phyloP scores from a whole-genome alignment of 306 rosid species.

The Abrus pulchellus region DNA sequence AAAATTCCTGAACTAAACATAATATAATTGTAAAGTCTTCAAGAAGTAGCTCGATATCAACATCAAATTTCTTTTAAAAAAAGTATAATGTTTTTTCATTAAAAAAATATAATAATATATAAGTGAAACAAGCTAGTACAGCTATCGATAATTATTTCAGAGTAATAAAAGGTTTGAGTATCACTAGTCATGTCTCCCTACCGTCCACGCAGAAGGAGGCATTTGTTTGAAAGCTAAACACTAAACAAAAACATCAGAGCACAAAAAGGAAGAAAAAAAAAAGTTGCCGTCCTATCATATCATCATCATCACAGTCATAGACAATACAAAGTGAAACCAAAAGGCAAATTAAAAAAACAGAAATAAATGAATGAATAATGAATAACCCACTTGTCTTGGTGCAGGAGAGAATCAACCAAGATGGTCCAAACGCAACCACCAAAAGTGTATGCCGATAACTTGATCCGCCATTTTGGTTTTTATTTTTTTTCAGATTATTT shows the following conservation, averaged over 20 bases:
- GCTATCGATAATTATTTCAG: not conserved
- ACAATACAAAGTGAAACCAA: slow-evolving; percentile 35
- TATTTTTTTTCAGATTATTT: not conserved
- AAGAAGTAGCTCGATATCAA: no score
- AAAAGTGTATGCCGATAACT: slow-evolving; percentile 9
- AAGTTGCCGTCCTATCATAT: slow-evolving; percentile 47
- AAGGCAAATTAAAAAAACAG: not conserved
- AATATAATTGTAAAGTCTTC: no score
- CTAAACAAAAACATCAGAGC: slow-evolving; percentile 9
- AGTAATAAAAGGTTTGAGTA: not conserved
- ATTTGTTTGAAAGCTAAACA: slow-evolving; percentile 4
- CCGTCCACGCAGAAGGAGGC: not conserved
- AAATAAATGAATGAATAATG: not conserved
- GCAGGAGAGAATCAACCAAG: slow-evolving; percentile 43
- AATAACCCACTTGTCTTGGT: slow-evolving; percentile 34
- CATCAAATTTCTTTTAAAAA: no score
- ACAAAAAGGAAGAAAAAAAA: slow-evolving; percentile 37
- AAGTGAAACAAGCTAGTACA: no score
- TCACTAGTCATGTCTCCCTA: not conserved
- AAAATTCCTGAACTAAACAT: no score
- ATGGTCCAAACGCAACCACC: slow-evolving; percentile 9
- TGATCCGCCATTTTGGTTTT: not conserved
- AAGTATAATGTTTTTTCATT: no score
- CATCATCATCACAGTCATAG: slow-evolving; percentile 31
- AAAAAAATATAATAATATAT: no score